Base-by-base conservation (phyloP, 164 flowering plant genomes). In the Dillenia turbinata region DNA sequence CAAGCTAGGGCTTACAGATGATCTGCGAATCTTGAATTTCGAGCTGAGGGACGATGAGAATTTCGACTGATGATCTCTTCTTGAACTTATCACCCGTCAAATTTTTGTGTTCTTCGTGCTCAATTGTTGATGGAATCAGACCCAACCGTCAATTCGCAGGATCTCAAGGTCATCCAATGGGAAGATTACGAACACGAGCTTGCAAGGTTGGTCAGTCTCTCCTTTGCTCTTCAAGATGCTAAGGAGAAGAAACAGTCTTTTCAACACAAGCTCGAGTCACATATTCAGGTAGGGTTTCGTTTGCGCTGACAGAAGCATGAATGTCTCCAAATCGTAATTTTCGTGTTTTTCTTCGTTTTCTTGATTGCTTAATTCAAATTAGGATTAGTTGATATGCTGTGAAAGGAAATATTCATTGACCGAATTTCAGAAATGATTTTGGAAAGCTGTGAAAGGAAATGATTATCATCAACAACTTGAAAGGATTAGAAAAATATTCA, bases 171-270 rank as follows among this genome's bases (percentile, higher is more conserved):
- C 5, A 78, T 90, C 60, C 75, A 88, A 53, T 92, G 98, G 98
- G 98, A 88, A 61, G 97, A 94, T 66, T 82, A 73, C 70, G 85
- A 89, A 63, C 91, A 85, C 47, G 97, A 89, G 74, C 78, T 86
- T 9, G 87, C 86, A 9, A 75, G 96, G 14, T 63, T 94, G 14
- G 80, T 82, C 68, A 94, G 98, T 71, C 86, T 94, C 33, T 82
- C 96, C 4, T 84, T 91, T 5, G 92, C 95, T 3, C 69, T 86
- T 59, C 68, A 70, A 10, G 82, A 84, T 68, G 81, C 92, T 56
- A 72, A 82, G 54, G 76, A 79, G 54, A 76, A 71, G 64, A 89
- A 89, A 66, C 60, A 40, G 17, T 22, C 50, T 22, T 83, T 90
- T 46, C 67, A 83, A 44, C 62, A 66, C 22, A 85, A 71, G 53